These are phyloP conservation scores for Cucumis sativus DNA, from an alignment of 306 rosid species.

Conservation along the genomic window DNA sequence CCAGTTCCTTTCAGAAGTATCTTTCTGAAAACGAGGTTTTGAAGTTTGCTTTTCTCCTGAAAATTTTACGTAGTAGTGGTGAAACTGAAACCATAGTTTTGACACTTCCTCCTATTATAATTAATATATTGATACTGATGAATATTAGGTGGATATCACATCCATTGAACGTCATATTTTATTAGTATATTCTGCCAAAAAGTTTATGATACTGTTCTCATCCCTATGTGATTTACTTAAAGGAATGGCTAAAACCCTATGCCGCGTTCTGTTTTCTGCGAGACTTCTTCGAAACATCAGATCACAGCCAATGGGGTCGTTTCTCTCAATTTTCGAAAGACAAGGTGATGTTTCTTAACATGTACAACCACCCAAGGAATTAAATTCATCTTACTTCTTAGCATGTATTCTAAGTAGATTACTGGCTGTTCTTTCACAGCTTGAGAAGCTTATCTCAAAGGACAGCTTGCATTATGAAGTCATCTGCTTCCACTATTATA, in stretches of 20 bases:
- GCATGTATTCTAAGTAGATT: neutral
- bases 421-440: slow-evolving; percentile 32
- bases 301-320: slow-evolving; percentile 87
- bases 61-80: neutral
- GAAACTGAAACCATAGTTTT: neutral
- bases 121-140: neutral
- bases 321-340: slow-evolving; percentile 59
- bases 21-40: slow-evolving; percentile 80
- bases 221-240: slow-evolving; percentile 23
- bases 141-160: neutral
- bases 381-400: neutral
- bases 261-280: slow-evolving; percentile 90
- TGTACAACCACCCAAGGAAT: neutral
- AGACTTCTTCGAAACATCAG: slow-evolving; percentile 95
- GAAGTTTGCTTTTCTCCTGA: slow-evolving; percentile 1
- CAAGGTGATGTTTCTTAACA: slow-evolving; percentile 34
- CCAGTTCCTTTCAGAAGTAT: slow-evolving; percentile 57
- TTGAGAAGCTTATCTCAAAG: slow-evolving; percentile 75
- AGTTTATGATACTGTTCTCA: slow-evolving; percentile 5
- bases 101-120: neutral
- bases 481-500: slow-evolving; percentile 81
- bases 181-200: neutral
- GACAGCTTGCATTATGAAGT: slow-evolving; percentile 64
- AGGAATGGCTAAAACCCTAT: slow-evolving; percentile 96
- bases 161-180: neutral